A percentile compares a stretch with the other conserved stretches of the same genome.
These are phyloP conservation scores for Trametes sanguinea DNA, from an alignment of 768 basidiomycete genomes.

Conservation along the genomic window DNA sequence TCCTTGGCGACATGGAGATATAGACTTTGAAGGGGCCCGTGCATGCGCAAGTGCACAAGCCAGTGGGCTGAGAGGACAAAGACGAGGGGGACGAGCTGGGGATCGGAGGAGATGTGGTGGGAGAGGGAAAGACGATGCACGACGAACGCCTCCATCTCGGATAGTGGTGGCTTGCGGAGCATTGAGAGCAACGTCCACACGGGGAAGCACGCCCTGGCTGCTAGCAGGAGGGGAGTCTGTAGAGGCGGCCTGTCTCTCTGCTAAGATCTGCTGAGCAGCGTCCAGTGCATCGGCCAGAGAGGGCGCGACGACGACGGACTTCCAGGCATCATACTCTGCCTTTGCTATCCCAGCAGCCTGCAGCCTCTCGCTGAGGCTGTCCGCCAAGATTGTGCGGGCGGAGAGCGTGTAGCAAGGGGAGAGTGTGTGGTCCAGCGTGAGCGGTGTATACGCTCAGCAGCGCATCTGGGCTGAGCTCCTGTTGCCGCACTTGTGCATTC, in stretches of 20 bases:
- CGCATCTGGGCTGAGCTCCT: background rate
- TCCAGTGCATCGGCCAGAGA: constrained; percentile 9
- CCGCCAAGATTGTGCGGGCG: background rate
- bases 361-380: background rate
- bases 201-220: constrained; percentile 33
- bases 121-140: constrained; percentile 45
- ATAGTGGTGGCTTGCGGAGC: constrained; percentile 46
- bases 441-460: background rate
- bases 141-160: constrained; percentile 45
- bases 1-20: constrained; percentile 40
- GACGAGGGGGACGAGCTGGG: constrained; percentile 42
- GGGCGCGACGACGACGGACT: background rate
- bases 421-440: background rate
- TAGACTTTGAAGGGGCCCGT: constrained; percentile 39
- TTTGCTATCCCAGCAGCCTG: background rate
- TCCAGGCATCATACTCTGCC: constrained; percentile 14
- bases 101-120: constrained; percentile 38
- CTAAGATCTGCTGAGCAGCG: background rate
- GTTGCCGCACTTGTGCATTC: no score
- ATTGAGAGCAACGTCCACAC: constrained; percentile 59
- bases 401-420: background rate
- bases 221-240: background rate
- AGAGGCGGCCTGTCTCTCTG: background rate
- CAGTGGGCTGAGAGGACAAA: constrained; percentile 49
- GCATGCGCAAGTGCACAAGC: constrained; percentile 52